Evolutionary conservation across 2,329 filamentous ascomycete genomes (phyloP).

Genomic region (Ramularia collo-cygni): DNA sequence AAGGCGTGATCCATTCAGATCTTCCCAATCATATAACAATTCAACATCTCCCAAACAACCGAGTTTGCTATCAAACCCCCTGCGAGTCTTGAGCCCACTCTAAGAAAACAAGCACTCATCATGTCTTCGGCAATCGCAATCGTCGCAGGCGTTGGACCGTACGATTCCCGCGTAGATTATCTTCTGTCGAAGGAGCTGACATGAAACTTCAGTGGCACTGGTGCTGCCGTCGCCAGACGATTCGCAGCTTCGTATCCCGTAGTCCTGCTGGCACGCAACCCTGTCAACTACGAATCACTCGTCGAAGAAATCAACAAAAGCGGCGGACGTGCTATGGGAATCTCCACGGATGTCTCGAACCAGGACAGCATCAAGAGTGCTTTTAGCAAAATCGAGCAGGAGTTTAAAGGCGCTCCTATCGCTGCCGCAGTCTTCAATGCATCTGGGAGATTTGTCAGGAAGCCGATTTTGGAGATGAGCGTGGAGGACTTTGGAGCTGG

Average conservation of each 20-base stretch:
- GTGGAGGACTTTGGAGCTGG: conserved; percentile 50
- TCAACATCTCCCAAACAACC: background rate
- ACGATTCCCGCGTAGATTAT: too few relatives aligned
- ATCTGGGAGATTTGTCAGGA: conserved; percentile 50
- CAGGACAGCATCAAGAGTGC: conserved; percentile 50
- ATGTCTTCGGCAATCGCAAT: conserved; percentile 56
- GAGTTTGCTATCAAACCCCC: background rate
- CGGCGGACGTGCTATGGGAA: conserved; percentile 65
- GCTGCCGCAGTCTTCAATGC: conserved; percentile 66
- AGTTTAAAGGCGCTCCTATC: conserved; percentile 44
- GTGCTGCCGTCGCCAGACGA: conserved; percentile 53
- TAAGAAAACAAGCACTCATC: too few relatives aligned
- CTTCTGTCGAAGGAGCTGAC: too few relatives aligned
- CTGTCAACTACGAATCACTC: conserved; percentile 58
- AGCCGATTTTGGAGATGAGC: conserved; percentile 55
- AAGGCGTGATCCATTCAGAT: conserved; percentile 2
- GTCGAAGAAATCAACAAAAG: conserved; percentile 60
- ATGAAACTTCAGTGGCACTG: conserved; percentile 45
- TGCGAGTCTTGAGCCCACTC: background rate
- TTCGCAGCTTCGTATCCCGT: conserved; percentile 63
- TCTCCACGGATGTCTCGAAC: conserved; percentile 59
- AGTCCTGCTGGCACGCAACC: conserved; percentile 64
- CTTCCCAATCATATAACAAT: background rate
- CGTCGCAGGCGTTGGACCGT: conserved; percentile 62
- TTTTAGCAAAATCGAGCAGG: conserved; percentile 55